Percentiles rank a stretch among this genome's conserved stretches.
Evolutionary conservation across 2,329 filamentous ascomycete genomes (phyloP).

Genomic region (Botrytis aclada): DNA sequence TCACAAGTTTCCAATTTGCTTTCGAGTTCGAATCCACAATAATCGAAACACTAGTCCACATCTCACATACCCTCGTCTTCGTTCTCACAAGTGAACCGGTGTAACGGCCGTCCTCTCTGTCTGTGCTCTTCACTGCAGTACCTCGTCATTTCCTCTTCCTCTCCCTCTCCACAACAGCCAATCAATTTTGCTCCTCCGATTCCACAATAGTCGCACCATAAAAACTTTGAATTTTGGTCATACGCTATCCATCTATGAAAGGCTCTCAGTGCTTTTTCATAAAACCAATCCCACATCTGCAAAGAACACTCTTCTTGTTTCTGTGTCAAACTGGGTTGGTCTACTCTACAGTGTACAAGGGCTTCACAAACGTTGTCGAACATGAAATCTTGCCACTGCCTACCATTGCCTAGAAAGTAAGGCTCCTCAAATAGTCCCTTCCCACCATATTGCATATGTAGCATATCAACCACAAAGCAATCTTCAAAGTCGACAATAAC

Average conservation of each 20-base stretch:
- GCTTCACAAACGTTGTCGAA: not conserved
- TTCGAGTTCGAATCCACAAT: not conserved
- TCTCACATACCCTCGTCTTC: not conserved
- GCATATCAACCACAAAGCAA: not conserved
- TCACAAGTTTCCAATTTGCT: not conserved
- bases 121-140: not conserved
- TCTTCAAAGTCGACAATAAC: not conserved
- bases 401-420: not conserved
- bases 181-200: not conserved
- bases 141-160: not conserved
- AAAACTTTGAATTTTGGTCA: not conserved
- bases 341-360: not conserved
- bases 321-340: not conserved
- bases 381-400: not conserved
- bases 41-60: not conserved
- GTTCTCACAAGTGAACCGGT: not conserved
- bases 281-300: not conserved
- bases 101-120: not conserved
- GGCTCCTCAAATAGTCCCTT: not conserved
- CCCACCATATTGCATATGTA: not conserved
- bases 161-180: not conserved
- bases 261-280: not conserved
- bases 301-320: not conserved
- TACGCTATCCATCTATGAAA: not conserved
- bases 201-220: not conserved